These are phyloP conservation scores for Melastoma candidum DNA, from an alignment of 441 rosid species.

Conservation along the genomic window DNA sequence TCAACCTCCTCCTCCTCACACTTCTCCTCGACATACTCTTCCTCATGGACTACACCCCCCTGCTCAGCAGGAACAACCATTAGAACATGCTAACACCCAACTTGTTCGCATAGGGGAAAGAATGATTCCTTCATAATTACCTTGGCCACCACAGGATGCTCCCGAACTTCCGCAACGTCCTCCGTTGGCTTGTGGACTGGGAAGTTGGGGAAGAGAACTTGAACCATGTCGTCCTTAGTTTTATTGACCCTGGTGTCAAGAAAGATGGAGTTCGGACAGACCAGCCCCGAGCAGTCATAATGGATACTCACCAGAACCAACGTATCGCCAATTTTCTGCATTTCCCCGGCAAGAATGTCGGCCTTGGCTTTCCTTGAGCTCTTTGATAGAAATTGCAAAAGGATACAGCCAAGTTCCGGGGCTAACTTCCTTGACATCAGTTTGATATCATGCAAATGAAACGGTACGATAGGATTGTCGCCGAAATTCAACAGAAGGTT, in stretches of 20 bases:
- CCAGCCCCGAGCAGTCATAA: neutral
- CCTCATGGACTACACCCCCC: too few relatives aligned
- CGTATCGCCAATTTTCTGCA: slow-evolving; percentile 19
- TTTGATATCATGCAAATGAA: slow-evolving; percentile 11
- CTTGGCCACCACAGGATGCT: too few relatives aligned
- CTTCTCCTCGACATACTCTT: too few relatives aligned
- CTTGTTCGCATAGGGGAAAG: too few relatives aligned
- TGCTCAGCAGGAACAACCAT: too few relatives aligned
- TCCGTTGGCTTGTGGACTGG: too few relatives aligned
- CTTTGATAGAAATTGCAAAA: slow-evolving; percentile 1
- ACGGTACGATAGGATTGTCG: slow-evolving; percentile 1
- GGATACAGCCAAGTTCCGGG: slow-evolving; percentile 13
- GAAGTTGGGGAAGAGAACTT: slow-evolving; percentile 16
- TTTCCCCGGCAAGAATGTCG: slow-evolving; percentile 22
- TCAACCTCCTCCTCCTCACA: too few relatives aligned
- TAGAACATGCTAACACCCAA: too few relatives aligned
- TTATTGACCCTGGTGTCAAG: slow-evolving; percentile 22
- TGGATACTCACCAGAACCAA: slow-evolving; percentile 17
- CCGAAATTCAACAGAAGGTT: slow-evolving; percentile 28
- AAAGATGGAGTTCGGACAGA: slow-evolving; percentile 19
- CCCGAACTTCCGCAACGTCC: too few relatives aligned
- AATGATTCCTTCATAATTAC: too few relatives aligned
- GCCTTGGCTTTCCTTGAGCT: neutral
- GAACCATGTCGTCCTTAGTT: slow-evolving; percentile 20
- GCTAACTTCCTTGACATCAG: slow-evolving; percentile 23